Evolutionary conservation across 345 rosid species (phyloP).

Genomic region (Corchorus capsularis): DNA sequence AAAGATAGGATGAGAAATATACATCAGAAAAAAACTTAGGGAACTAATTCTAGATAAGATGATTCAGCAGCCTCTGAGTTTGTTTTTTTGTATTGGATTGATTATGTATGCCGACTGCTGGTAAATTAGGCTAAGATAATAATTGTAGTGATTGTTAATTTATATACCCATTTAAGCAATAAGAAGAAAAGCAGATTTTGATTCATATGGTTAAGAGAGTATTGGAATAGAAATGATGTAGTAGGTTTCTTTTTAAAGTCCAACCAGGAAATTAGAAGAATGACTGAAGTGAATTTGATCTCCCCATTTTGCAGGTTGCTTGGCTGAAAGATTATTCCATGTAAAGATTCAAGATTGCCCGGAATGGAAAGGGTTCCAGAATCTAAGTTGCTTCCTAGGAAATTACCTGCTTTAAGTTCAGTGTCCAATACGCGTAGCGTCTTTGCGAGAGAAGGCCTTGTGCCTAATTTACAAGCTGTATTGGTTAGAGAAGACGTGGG

Average conservation of each 20-base stretch:
- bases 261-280: conserved; percentile 6
- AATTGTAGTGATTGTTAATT: background rate
- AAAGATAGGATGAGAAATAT: background rate
- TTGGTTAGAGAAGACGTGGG: conserved; percentile 47
- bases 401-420: conserved; percentile 48
- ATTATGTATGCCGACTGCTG: no score
- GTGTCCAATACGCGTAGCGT: conserved; percentile 35
- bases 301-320: conserved; percentile 36
- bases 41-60: no score
- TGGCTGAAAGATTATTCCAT: conserved; percentile 31
- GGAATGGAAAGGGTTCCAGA: conserved; percentile 71
- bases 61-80: background rate
- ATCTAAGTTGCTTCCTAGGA: conserved; percentile 53
- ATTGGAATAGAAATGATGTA: conserved; percentile 10
- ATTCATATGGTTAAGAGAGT: background rate
- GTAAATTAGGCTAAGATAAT: no score
- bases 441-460: conserved; percentile 43
- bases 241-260: background rate
- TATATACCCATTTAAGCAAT: background rate
- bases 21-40: background rate
- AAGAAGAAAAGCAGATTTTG: background rate
- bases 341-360: conserved; percentile 31
- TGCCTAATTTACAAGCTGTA: conserved; percentile 44
- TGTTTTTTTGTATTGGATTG: background rate
- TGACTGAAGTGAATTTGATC: conserved; percentile 17